A percentile compares a stretch with the other conserved stretches of the same genome.
These are phyloP conservation scores for Debaryomyces prosopidis DNA, from an alignment of 805 yeast genomes.

Conservation along the genomic window DNA sequence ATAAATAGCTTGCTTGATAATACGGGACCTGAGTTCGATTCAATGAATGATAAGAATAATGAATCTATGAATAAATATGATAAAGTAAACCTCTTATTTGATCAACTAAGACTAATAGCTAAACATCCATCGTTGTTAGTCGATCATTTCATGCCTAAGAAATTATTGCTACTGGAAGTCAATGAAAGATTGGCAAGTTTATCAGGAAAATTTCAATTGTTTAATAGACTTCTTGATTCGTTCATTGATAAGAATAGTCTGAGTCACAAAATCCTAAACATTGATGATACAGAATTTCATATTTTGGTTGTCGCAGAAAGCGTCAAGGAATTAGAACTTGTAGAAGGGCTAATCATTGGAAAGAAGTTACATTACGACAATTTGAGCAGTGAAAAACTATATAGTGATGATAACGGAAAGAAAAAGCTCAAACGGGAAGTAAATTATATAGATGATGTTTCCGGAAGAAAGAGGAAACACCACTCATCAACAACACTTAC, in stretches of 20 bases:
- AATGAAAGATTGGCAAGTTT: constrained; percentile 52
- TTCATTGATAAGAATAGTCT: constrained; percentile 23
- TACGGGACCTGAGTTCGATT: constrained; percentile 4
- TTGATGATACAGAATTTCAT: constrained; percentile 18
- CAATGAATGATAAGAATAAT: constrained; percentile 6
- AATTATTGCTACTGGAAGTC: constrained; percentile 63
- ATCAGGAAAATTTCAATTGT: constrained; percentile 59
- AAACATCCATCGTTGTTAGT: constrained; percentile 73
- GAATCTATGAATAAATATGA: constrained; percentile 19
- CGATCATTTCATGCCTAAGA: constrained; percentile 76
- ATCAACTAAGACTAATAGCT: constrained; percentile 49
- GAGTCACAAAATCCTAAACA: constrained; percentile 2
- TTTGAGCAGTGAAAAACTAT: constrained; percentile 63
- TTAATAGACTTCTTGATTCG: constrained; percentile 49
- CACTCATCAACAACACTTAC: constrained; percentile 5
- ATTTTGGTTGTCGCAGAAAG: constrained; percentile 54
- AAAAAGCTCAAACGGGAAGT: constrained; percentile 10
- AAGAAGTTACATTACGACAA: constrained; percentile 64
- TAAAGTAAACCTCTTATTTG: constrained; percentile 41
- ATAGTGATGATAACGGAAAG: constrained; percentile 37
- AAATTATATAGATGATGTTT: not conserved
- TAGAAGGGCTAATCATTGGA: constrained; percentile 80
- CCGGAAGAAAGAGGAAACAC: not conserved
- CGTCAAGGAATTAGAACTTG: constrained; percentile 70
- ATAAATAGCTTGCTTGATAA: constrained; percentile 37